Percentiles rank a stretch among this genome's conserved stretches.
Conservation (phyloP, 2,329 filamentous ascomycete genomes). For the Seiridium cupressi region DNA sequence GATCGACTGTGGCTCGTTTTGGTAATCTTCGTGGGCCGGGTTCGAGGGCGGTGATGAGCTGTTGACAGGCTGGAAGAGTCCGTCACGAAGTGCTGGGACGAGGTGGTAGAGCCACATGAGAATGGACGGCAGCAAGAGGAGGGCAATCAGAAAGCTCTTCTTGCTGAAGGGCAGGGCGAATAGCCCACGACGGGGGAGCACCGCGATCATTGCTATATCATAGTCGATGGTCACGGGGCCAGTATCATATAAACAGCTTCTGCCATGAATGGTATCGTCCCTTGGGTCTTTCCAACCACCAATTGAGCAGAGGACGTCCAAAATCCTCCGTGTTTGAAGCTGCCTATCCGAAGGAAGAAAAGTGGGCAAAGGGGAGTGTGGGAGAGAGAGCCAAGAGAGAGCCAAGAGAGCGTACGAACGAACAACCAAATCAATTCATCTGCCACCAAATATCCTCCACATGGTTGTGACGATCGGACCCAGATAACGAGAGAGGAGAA, state of each 20-base stretch:
- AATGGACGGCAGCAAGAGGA: slow-evolving; percentile 5
- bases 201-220: slow-evolving; percentile 7
- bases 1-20: neutral
- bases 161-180: neutral
- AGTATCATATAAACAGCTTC: neutral
- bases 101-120: slow-evolving; percentile 8
- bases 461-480: no score
- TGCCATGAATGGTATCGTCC: neutral
- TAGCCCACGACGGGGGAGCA: neutral
- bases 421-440: no score
- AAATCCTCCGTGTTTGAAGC: no score
- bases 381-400: no score
- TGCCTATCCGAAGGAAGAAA: no score
- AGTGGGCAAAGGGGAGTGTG: no score
- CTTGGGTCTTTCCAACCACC: no score
- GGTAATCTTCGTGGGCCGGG: neutral
- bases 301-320: no score
- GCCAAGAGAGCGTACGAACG: no score
- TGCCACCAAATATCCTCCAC: no score
- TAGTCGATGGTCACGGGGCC: neutral
- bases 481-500: no score
- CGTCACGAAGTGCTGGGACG: neutral
- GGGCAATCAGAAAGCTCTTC: neutral
- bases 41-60: neutral
- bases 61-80: neutral